Evolutionary conservation across 768 basidiomycete species (phyloP), one percentile per base, ranked within the genome.

Genomic region (Leccinellum albellum): DNA sequence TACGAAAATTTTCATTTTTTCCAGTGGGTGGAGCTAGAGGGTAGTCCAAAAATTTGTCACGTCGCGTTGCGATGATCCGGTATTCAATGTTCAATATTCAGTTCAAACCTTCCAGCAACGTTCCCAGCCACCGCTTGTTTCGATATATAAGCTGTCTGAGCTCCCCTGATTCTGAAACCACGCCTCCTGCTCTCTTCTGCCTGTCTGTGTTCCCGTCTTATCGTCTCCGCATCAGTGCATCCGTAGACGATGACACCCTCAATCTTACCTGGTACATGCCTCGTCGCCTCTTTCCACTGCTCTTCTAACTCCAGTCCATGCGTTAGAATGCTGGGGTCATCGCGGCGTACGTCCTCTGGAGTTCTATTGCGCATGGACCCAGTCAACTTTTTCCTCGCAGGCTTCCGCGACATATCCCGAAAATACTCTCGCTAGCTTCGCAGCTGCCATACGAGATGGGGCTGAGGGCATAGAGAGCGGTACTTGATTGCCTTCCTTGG

Each of bases 391-490:
- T 66, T 74, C 71, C n/a, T 33, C 45, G 54, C 42, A 94, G 92
- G 94, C 94, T 48, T 94, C 91, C 24, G 83, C 90, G 23, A 78
- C 82, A 17, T 93, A 82, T 73, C 92, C 93, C 4, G 96, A 98
- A 75, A 98, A 98, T 78, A 96, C 94, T 50, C 82, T 94, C 61
- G 91, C 91, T 33, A 93, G 91, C 75, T 98, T 98, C 75, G 87
- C 92, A 70, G 91, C 90, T 61, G 96, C 96, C 68, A 93, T 97
- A 60, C 85, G 86, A 48, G 94, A 97, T 76, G 96, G 96, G 58
- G 89, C 94, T 47, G 94, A 99, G 71, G 95, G 86, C 61, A 96
- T 99, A 67, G 96, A 99, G 82, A 94, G 91, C 72, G 95, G 96
- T 97, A 94, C 76, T 84, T 77, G 61, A 65, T 60, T 61, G 69